phyloP scores from a whole-genome alignment of 2,329 filamentous ascomycete species.

The Talaromyces sp. region DNA sequence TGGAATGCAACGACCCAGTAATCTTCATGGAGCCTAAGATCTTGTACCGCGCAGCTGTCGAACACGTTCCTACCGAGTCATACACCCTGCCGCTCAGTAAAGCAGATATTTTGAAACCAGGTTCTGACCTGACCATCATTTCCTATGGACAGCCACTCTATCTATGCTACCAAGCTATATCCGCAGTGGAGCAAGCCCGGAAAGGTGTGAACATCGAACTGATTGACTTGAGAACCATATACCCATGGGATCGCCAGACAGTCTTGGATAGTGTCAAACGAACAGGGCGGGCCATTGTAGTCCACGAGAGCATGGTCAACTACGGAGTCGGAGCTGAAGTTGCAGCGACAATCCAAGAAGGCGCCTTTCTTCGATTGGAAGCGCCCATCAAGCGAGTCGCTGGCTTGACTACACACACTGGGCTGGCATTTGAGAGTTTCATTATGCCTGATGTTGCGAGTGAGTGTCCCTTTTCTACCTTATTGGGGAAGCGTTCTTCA shows the following conservation, averaged over 20 bases:
- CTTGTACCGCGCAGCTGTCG: slow-evolving; percentile 83
- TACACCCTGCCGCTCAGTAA: slow-evolving; percentile 84
- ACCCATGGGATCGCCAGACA: slow-evolving; percentile 84
- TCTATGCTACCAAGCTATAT: slow-evolving; percentile 72
- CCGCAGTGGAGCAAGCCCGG: slow-evolving; percentile 69
- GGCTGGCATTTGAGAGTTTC: slow-evolving; percentile 74
- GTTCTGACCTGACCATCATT: slow-evolving; percentile 76
- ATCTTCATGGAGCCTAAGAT: slow-evolving; percentile 95
- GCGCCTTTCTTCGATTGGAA: slow-evolving; percentile 78
- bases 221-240: slow-evolving; percentile 82
- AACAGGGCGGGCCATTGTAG: slow-evolving; percentile 80
- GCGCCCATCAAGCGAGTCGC: slow-evolving; percentile 81
- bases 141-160: slow-evolving; percentile 90
- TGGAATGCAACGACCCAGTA: slow-evolving; percentile 75
- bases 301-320: slow-evolving; percentile 91
- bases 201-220: slow-evolving; percentile 72
- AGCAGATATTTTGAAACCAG: slow-evolving; percentile 77
- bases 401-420: slow-evolving; percentile 84
- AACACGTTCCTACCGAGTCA: slow-evolving; percentile 77
- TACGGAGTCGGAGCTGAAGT: slow-evolving; percentile 86
- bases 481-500: not conserved
- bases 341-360: slow-evolving; percentile 81
- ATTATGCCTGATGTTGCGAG: slow-evolving; percentile 81
- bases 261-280: slow-evolving; percentile 80
- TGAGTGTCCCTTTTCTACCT: slow-evolving; percentile 52